Conservation (phyloP, 2,329 filamentous ascomycete genomes). For the Acrocalymma vagum region DNA sequence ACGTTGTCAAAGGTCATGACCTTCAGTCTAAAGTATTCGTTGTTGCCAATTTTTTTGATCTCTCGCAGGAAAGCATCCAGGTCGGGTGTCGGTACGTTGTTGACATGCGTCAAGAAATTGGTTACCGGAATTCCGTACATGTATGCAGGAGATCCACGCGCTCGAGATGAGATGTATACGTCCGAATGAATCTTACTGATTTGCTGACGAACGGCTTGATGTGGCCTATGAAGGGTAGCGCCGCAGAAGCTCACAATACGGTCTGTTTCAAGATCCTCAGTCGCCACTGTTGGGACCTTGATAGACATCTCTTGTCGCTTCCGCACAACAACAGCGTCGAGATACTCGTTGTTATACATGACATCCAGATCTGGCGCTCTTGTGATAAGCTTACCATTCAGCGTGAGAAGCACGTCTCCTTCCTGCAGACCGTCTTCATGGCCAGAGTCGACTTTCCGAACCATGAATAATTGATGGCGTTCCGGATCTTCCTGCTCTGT, state of each 20-base stretch:
- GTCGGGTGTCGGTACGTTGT: constrained; percentile 84
- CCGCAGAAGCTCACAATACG: constrained; percentile 95
- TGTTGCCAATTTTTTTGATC: constrained; percentile 89
- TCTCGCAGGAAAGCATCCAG: constrained; percentile 81
- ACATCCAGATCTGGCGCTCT: constrained; percentile 91
- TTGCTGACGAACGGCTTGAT: constrained; percentile 96
- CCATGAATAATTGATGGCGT: constrained; percentile 97
- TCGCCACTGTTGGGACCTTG: constrained; percentile 83
- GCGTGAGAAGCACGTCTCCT: constrained; percentile 88
- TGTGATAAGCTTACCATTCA: constrained; percentile 93
- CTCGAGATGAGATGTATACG: constrained; percentile 89
- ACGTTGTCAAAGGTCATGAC: constrained; percentile 99
- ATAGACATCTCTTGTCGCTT: constrained; percentile 81
- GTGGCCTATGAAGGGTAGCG: constrained; percentile 89
- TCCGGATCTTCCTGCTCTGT: constrained; percentile 89
- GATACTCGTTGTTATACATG: constrained; percentile 88
- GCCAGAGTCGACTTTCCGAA: constrained; percentile 83
- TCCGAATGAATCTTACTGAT: constrained; percentile 96
- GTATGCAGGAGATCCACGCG: constrained; percentile 46
- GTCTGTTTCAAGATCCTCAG: constrained; percentile 90
- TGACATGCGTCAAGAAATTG: constrained; percentile 97
- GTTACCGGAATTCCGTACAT: constrained; percentile 72
- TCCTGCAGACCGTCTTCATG: constrained; percentile 76
- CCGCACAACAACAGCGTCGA: constrained; percentile 87
- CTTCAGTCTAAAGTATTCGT: constrained; percentile 96